Conservation (phyloP, 164 flowering plant genomes). For the Magnolia kwangsiensis region DNA sequence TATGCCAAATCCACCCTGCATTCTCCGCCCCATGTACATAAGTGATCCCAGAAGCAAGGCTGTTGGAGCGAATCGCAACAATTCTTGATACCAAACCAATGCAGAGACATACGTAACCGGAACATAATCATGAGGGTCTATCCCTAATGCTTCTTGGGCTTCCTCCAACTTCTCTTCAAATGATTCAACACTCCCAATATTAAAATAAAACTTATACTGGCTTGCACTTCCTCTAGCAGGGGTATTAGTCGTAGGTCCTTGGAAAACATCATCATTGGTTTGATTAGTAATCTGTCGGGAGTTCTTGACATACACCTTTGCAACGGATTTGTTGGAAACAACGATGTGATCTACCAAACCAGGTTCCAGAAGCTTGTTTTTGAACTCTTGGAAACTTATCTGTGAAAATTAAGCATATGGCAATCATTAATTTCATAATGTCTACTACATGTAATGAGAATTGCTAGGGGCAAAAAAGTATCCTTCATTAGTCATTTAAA, state of each 20-base stretch:
- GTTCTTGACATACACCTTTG: constrained; percentile 66
- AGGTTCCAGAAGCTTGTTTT: constrained; percentile 82
- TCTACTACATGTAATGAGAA: neutral
- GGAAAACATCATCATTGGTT: constrained; percentile 38
- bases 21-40: constrained; percentile 61
- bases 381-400: constrained; percentile 92
- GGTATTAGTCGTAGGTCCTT: constrained; percentile 35
- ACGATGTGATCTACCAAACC: constrained; percentile 85
- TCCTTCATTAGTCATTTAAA: too few species aligned
- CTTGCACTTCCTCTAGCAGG: constrained; percentile 38
- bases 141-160: constrained; percentile 81
- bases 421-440: neutral
- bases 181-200: constrained; percentile 86
- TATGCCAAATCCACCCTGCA: constrained; percentile 80
- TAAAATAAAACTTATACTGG: constrained; percentile 75
- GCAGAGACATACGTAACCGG: constrained; percentile 81
- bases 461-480: neutral
- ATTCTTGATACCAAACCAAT: constrained; percentile 79
- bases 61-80: constrained; percentile 76
- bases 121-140: constrained; percentile 77
- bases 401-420: constrained; percentile 24
- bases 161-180: constrained; percentile 96
- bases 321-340: constrained; percentile 81
- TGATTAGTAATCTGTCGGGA: constrained; percentile 33
- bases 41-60: constrained; percentile 64